These are phyloP conservation scores for Paraleonurus japonicus DNA, from an alignment of 257 asterid genomes.

Conservation along the genomic window DNA sequence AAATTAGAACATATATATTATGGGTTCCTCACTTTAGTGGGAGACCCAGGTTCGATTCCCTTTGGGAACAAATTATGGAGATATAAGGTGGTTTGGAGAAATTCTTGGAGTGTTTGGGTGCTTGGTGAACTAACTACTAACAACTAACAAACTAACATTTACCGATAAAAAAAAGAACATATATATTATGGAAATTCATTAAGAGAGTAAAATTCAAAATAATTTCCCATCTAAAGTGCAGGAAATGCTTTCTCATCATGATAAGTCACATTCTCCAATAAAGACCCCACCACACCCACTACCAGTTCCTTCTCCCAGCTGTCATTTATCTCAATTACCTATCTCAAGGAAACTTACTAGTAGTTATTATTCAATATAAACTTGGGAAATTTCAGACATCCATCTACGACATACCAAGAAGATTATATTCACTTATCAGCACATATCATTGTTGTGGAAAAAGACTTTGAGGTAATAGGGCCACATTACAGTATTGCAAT, in stretches of 20 bases:
- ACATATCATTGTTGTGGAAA: not conserved
- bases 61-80: too few species aligned
- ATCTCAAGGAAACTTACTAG: not conserved
- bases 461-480: constrained; percentile 3
- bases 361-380: not conserved
- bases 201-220: not conserved
- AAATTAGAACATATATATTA: constrained; percentile 11
- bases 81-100: too few species aligned
- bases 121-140: too few species aligned
- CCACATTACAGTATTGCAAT: not conserved
- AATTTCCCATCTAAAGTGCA: constrained; percentile 7
- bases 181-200: not conserved
- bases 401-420: not conserved
- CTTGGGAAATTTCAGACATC: not conserved
- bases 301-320: not conserved
- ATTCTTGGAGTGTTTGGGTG: too few species aligned
- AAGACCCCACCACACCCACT: not conserved
- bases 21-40: too few species aligned
- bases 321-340: not conserved
- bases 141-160: too few species aligned
- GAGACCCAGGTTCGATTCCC: too few species aligned
- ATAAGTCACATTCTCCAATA: not conserved
- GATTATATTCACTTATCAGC: not conserved
- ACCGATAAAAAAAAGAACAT: too few species aligned
- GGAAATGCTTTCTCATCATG: not conserved